Evolutionary conservation across 805 yeast genomes (phyloP), one percentile per base, ranked within the genome.

Genomic region (Myxozyma kluyveri): DNA sequence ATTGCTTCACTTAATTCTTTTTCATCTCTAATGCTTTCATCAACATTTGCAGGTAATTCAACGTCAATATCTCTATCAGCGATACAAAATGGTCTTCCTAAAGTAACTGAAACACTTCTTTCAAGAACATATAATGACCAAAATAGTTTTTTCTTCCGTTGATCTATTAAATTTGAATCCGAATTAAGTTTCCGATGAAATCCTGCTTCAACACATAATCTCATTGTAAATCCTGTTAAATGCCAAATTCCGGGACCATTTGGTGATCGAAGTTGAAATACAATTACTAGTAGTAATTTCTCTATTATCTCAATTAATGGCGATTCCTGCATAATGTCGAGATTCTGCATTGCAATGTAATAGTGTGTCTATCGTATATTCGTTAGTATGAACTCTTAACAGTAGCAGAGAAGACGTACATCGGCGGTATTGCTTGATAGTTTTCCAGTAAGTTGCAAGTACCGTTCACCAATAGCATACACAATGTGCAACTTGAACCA

Each of bases 241-340:
- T 55, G 59, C 59, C 59, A 55, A 21, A 55, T 55, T n/a, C 57
- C 57, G 2, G 59, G 57, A 2, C 59, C 57, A 17, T 50, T 41
- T 3, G 59, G 59, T 3, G 57, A 51, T 10, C 59, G 50, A 14
- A 55, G 49, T 33, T 55, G 59, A 38, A 48, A 55, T 21, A 55
- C 54, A 3, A 49, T 46, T 2, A 55, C 51, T 7, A 55, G 44
- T 3, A 55, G 52, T 3, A 55, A 47, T 35, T 52, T 53, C 23
- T 55, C 57, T 21, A 52, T 49, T 18, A 53, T 47, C 18, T 55
- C 58, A 23, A 55, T 42, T n/a, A 55, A 21, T 4, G 56, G 54
- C 10, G 59, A 48, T 23, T 52, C 50, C 2, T 50, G 49, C 1
- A 55, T 37, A 14, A 55, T 43, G 33, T 55, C 59, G 10, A 55